Evolutionary conservation across 768 basidiomycete species (phyloP), one percentile per base, ranked within the genome.

Genomic region (Tylopilus subfusipes): DNA sequence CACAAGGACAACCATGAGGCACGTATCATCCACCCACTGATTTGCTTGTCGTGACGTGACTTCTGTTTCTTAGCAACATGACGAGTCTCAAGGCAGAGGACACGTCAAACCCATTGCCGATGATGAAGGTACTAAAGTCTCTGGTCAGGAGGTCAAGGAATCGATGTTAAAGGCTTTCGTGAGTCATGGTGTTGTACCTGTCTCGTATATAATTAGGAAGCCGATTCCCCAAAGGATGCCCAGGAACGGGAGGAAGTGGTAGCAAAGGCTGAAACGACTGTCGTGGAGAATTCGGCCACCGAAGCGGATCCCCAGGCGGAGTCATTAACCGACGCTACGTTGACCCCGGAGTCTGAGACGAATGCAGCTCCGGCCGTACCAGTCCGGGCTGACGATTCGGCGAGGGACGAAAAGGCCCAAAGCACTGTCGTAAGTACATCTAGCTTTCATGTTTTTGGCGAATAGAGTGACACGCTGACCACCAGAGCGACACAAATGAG

Each of bases 221-320:
- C 56, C 24, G 73, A 73, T 53, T 64, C 73, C 46, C 68, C 72
- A 16, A 72, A 63, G 42, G 61, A 65, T 21, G 64, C 72, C n/a
- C 61, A 68, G 53, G 60, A 53, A 53, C 56, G 29, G 18, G 69
- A 74, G 42, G 66, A 64, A 33, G 57, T 12, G 21, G 58, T 60
- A 33, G 62, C 54, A 12, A 43, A 48, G 49, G 50, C 19, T 7
- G 49, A 55, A 24, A 34, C 8, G 22, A 21, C 55, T 25, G 39
- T 25, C 39, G 48, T 52, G 30, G 43, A 54, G 16, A 33, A 2
- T 18, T 49, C 54, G 27, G 27, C 42, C 38, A 18, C 38, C 3
- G 52, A 56, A 29, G 12, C 40, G 19, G 39, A 30, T 24, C 13
- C 55, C 5, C 43, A 50, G 27, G 18, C 42, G 2, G 52, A 45